Conservation (phyloP, 257 asterid genomes). For the Solanum ahanhuiri region DNA sequence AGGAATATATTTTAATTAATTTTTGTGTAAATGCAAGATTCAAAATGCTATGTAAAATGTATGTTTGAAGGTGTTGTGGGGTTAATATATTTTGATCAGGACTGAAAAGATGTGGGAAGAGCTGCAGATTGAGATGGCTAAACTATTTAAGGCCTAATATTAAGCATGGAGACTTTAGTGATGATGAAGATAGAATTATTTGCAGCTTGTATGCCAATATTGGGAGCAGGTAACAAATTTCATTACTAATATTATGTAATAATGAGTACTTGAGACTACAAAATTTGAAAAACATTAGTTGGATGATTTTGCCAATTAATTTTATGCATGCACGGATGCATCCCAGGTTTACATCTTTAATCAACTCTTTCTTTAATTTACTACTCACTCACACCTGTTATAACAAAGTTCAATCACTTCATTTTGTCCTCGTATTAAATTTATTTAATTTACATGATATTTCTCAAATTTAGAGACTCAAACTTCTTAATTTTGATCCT, state of each 20-base stretch:
- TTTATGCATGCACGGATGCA: background rate
- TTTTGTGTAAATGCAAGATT: too few relatives aligned
- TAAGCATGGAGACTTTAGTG: conserved; percentile 1
- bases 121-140: conserved; percentile 1
- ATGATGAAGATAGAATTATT: background rate
- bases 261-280: too few relatives aligned
- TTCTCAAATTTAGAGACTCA: background rate
- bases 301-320: background rate
- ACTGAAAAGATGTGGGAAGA: background rate
- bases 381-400: background rate
- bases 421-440: background rate
- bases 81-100: background rate
- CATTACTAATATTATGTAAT: too few relatives aligned
- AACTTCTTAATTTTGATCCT: background rate
- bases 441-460: background rate
- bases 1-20: too few relatives aligned
- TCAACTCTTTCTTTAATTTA: background rate
- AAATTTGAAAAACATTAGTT: too few relatives aligned
- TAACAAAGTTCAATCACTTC: background rate
- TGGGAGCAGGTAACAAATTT: background rate
- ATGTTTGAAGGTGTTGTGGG: background rate
- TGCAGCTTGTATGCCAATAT: background rate
- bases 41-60: too few relatives aligned
- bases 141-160: conserved; percentile 1
- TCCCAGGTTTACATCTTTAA: background rate